Evolutionary conservation across 73 alveolate genomes (phyloP), one percentile per base, ranked within the genome.

Genomic region (Paramecium biaurelia): DNA sequence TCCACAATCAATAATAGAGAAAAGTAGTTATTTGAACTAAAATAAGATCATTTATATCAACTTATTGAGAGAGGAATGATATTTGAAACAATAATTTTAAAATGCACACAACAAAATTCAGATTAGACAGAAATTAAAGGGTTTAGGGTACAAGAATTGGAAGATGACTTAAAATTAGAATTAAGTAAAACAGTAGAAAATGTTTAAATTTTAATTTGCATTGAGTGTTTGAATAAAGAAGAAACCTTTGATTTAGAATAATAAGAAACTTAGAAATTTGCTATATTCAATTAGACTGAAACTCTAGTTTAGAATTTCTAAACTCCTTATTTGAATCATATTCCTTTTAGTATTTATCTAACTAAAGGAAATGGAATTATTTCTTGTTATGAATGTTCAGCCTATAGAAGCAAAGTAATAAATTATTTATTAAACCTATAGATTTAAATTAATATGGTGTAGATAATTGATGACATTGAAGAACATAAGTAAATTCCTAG

Each of bases 371-470:
- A 89, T 32, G 94, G 94, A 7, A 26, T 35, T 2, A 45, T 85
- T 41, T 49, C 74, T 18, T 76, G 67, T 24, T 89, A 89, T 28
- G 94, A 89, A 41, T 89, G 94, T 26, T 43, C 70, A 38, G 76
- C 94, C 5, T 32, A 26, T 30, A 85, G 68, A 11, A 20, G 57
- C 26, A 94, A 93, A 84, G 95, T 92, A 53, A 18, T 5, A 18
- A 41, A 15, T 18, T 8, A 76, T 10, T 24, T 12, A 18, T 38
- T 49, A 82, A 53, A 38, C 30, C 14, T 23, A 43, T 72, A 92
- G 92, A 93, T 93, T 59, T 42, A 92, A 56, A 72, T 93, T 58
- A 76, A 84, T 85, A 85, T 63, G 47, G 58, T 93, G 30, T 37
- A 79, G n/a, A 89, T 92, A 28, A 63, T 63, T 57, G 93, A 89